A percentile compares a stretch with the other conserved stretches of the same genome.
These are phyloP conservation scores for Zygoascus flipseniorum DNA, from an alignment of 805 yeast species.

Conservation along the genomic window DNA sequence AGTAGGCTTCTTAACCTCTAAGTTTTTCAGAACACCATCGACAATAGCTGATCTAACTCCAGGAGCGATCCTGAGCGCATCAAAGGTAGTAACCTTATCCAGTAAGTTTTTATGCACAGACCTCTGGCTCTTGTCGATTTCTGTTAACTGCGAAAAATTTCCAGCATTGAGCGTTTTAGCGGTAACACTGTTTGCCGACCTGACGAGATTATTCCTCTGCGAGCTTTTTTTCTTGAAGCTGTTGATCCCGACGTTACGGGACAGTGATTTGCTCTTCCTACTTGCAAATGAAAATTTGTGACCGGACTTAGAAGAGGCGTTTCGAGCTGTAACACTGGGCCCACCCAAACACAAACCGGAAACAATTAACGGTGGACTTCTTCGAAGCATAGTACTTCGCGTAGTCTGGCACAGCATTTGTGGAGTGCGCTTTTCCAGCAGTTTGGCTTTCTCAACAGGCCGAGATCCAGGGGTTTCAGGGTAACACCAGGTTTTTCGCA, in stretches of 20 bases:
- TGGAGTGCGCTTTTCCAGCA: neutral
- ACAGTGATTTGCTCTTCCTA: neutral
- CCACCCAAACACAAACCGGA: too few species aligned
- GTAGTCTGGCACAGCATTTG: neutral
- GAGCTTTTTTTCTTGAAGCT: neutral
- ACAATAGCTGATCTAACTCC: constrained; percentile 54
- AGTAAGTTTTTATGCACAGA: constrained; percentile 30
- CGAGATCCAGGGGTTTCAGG: neutral
- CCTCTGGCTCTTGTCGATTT: constrained; percentile 22
- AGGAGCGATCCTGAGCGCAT: constrained; percentile 59
- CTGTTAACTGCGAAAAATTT: constrained; percentile 22
- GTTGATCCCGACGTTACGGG: neutral
- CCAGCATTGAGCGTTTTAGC: constrained; percentile 2
- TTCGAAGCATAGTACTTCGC: neutral
- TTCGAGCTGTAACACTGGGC: neutral
- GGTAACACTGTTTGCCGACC: neutral
- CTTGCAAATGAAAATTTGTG: neutral
- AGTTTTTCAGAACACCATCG: constrained; percentile 36
- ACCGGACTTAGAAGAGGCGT: neutral
- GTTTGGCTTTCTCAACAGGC: neutral
- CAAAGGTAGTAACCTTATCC: constrained; percentile 51
- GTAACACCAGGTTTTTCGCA: neutral
- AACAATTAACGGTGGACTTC: neutral
- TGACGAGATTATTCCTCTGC: constrained; percentile 1
- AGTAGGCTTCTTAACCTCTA: constrained; percentile 42